These are phyloP conservation scores for Actinidia arguta DNA, from an alignment of 179 eudicot species.

Conservation along the genomic window DNA sequence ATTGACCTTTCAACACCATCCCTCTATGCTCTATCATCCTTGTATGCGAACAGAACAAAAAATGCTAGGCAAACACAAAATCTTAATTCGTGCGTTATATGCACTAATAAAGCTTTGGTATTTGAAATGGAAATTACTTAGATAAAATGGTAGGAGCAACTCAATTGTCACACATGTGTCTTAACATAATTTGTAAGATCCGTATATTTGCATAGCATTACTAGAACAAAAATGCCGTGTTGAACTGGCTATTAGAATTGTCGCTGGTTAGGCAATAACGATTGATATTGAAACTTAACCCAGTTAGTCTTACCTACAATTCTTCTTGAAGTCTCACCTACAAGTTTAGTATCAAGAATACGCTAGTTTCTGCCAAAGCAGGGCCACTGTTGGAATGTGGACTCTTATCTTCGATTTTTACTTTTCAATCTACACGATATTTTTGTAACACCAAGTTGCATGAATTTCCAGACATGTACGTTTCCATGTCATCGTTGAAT, in stretches of 20 bases:
- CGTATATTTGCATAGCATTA: too few relatives aligned
- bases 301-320: conserved; percentile 4
- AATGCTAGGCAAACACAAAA: not conserved
- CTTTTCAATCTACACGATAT: not conserved
- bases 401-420: not conserved
- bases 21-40: not conserved
- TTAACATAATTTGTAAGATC: too few relatives aligned
- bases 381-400: not conserved
- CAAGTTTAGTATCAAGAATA: not conserved
- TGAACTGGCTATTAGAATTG: too few relatives aligned
- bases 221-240: too few relatives aligned
- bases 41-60: not conserved
- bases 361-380: not conserved
- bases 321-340: conserved; percentile 15
- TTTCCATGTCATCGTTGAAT: not conserved
- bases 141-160: too few relatives aligned
- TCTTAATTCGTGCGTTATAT: too few relatives aligned
- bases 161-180: too few relatives aligned
- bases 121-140: too few relatives aligned
- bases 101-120: too few relatives aligned
- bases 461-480: not conserved
- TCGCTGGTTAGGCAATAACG: too few relatives aligned
- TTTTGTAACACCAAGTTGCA: not conserved
- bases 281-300: not conserved
- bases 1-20: not conserved